Evolutionary conservation across 352 stramenopile genomes (phyloP).

Genomic region (Phytopythium cucurbitacearum): DNA sequence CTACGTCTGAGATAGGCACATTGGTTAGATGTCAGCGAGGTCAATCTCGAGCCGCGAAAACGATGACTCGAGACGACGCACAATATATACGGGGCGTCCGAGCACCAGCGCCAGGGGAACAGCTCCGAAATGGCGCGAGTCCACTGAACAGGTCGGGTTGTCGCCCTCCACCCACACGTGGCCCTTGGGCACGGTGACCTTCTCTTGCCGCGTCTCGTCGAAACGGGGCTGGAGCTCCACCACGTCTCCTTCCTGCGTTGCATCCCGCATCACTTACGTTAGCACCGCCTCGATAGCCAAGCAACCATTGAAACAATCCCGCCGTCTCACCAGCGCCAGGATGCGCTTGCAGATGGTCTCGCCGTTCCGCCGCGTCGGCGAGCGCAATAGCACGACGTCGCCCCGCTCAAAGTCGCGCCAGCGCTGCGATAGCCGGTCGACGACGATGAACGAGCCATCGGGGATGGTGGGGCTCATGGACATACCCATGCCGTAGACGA

Average conservation of each 20-base stretch:
- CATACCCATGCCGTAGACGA: slow-evolving; percentile 80
- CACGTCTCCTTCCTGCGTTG: slow-evolving; percentile 66
- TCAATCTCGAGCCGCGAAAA: not conserved
- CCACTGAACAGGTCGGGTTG: slow-evolving; percentile 91
- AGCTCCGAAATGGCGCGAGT: slow-evolving; percentile 93
- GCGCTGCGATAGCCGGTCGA: slow-evolving; percentile 69
- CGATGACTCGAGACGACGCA: slow-evolving; percentile 1
- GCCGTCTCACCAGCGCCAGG: slow-evolving; percentile 52
- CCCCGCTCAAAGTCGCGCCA: slow-evolving; percentile 64
- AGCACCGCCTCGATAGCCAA: not conserved
- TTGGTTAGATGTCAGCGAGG: not conserved
- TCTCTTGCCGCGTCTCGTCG: slow-evolving; percentile 45
- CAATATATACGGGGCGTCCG: slow-evolving; percentile 75
- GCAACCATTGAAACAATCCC: not conserved
- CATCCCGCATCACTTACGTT: not conserved
- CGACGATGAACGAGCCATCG: slow-evolving; percentile 76
- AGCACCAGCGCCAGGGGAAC: slow-evolving; percentile 87
- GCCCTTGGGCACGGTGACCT: slow-evolving; percentile 85
- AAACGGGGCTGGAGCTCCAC: slow-evolving; percentile 76
- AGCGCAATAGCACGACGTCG: slow-evolving; percentile 82
- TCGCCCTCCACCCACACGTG: slow-evolving; percentile 97
- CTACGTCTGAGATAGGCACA: too few species aligned
- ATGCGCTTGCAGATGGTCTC: slow-evolving; percentile 88
- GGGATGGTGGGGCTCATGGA: slow-evolving; percentile 84
- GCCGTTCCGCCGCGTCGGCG: slow-evolving; percentile 62